Percentiles rank a stretch among this genome's conserved stretches.
Evolutionary conservation across 495 filamentous ascomycete species (phyloP).

Genomic region (Trichoderma virens): DNA sequence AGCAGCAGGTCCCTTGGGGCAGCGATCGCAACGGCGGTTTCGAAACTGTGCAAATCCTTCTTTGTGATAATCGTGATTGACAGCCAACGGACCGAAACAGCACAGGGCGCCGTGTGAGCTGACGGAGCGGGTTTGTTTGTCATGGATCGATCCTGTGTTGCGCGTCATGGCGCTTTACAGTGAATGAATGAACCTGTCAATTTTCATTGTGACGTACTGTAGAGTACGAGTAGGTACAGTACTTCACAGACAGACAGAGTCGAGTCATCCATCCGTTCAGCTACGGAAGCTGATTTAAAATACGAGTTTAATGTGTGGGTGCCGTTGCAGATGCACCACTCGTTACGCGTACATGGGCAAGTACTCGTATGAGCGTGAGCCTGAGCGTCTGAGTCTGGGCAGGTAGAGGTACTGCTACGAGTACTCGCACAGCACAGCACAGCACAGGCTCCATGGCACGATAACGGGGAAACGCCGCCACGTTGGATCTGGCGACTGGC

Average conservation of each 20-base stretch:
- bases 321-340: not conserved
- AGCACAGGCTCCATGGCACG: no score
- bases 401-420: no score
- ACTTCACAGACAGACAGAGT: no score
- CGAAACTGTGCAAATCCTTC: not conserved
- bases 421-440: no score
- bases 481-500: slow-evolving; percentile 8
- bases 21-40: slow-evolving; percentile 2
- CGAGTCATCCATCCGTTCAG: no score
- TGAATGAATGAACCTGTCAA: no score
- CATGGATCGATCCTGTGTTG: no score
- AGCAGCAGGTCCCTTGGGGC: slow-evolving; percentile 1
- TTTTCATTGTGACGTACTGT: no score
- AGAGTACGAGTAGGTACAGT: no score
- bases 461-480: not conserved
- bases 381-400: not conserved
- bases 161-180: no score
- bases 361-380: not conserved
- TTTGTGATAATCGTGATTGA: not conserved
- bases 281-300: no score
- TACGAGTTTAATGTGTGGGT: not conserved
- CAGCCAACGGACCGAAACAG: slow-evolving; percentile 2
- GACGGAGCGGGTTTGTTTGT: not conserved
- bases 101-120: not conserved
- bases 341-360: not conserved